These are phyloP conservation scores for Cryptosporidium meleagridis DNA, from an alignment of 169 alveolate genomes.

Conservation along the genomic window DNA sequence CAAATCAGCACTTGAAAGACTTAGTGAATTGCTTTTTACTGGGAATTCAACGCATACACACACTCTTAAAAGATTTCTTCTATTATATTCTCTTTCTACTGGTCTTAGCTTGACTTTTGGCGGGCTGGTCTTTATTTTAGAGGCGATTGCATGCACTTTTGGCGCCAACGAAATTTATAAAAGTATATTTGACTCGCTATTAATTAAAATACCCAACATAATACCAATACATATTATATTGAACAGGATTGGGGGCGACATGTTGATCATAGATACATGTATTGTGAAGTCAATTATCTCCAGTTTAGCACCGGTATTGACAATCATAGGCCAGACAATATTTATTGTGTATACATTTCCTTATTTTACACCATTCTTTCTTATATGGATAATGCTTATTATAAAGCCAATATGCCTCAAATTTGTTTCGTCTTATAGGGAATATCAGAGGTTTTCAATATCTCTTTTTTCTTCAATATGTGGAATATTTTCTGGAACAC, in stretches of 20 bases:
- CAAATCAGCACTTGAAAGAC: slow-evolving; percentile 16
- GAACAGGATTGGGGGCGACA: slow-evolving; percentile 58
- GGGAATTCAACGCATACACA: neutral
- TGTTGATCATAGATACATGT: slow-evolving; percentile 54
- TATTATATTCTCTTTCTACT: slow-evolving; percentile 3
- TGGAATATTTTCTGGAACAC: slow-evolving; percentile 49
- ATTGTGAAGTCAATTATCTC: slow-evolving; percentile 59
- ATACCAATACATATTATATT: slow-evolving; percentile 26
- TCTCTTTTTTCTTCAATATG: slow-evolving; percentile 37
- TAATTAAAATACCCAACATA: neutral
- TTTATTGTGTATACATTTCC: slow-evolving; percentile 30
- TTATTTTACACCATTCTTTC: neutral
- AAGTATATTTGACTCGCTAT: neutral
- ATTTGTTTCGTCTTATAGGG: slow-evolving; percentile 48
- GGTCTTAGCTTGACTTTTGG: slow-evolving; percentile 8
- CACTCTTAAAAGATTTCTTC: neutral
- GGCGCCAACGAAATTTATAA: slow-evolving; percentile 14
- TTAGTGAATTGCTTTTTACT: slow-evolving; percentile 31
- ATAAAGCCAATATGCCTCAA: slow-evolving; percentile 22
- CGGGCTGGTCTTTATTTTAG: slow-evolving; percentile 5
- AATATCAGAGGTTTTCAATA: slow-evolving; percentile 49
- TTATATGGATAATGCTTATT: slow-evolving; percentile 24
- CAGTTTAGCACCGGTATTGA: slow-evolving; percentile 22
- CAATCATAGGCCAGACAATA: slow-evolving; percentile 5
- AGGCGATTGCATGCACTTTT: slow-evolving; percentile 47